phyloP scores from a whole-genome alignment of 129 eudicot species.

The Silybum marianum region DNA sequence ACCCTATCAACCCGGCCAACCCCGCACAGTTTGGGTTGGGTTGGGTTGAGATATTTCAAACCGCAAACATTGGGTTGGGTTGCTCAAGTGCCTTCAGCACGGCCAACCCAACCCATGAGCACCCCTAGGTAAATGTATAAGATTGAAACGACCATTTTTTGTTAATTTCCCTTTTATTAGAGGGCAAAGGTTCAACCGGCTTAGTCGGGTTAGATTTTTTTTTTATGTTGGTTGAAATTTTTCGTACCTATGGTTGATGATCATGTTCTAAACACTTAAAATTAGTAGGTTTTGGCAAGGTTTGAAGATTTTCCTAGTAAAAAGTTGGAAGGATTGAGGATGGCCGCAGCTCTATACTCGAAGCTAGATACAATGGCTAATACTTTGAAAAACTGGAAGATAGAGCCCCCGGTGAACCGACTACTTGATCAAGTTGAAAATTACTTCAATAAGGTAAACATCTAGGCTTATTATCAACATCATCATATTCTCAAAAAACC shows the following conservation, averaged over 20 bases:
- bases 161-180: too few relatives aligned
- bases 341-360: conserved; percentile 58
- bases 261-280: neutral
- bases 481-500: neutral
- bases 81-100: too few relatives aligned
- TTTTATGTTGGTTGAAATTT: neutral
- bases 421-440: conserved; percentile 57
- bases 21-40: too few relatives aligned
- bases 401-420: conserved; percentile 52
- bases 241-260: too few relatives aligned
- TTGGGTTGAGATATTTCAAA: too few relatives aligned
- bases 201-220: neutral
- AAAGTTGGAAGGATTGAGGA: conserved; percentile 66
- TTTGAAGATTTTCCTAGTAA: conserved; percentile 68
- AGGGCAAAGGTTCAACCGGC: too few relatives aligned
- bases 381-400: conserved; percentile 53
- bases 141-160: too few relatives aligned
- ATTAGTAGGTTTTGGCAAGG: conserved; percentile 52
- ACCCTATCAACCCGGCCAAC: too few relatives aligned
- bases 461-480: neutral
- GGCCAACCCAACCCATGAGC: too few relatives aligned
- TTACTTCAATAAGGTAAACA: conserved; percentile 64
- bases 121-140: too few relatives aligned
- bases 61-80: too few relatives aligned
- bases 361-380: conserved; percentile 47